Evolutionary conservation across 2,329 filamentous ascomycete species (phyloP).

Genomic region (Xylaria sp.): DNA sequence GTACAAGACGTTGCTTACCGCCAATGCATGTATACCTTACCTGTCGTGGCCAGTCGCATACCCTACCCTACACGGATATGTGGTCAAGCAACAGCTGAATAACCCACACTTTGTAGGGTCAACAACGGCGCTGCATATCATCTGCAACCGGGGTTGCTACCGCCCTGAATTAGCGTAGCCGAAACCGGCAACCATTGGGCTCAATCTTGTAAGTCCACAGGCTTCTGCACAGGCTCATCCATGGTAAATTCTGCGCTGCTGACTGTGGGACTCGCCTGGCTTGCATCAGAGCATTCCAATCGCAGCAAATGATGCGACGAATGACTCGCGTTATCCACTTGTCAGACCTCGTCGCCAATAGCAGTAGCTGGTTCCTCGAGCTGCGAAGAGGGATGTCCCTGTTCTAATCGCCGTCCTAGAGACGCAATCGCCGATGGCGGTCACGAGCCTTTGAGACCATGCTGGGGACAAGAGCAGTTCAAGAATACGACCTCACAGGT

Average conservation of each 20-base stretch:
- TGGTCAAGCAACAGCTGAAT: background rate
- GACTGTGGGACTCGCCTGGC: conserved; percentile 5
- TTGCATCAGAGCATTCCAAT: conserved; percentile 2
- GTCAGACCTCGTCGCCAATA: background rate
- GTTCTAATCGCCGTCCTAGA: background rate
- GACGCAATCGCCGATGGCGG: background rate
- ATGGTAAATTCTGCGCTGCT: background rate
- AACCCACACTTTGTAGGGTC: background rate
- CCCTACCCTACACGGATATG: background rate
- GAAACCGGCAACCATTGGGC: conserved; percentile 7
- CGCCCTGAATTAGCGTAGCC: background rate
- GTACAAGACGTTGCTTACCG: background rate
- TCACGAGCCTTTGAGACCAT: conserved; percentile 9
- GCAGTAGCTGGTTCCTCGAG: background rate
- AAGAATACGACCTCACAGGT: background rate
- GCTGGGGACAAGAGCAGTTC: conserved; percentile 2
- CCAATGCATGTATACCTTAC: conserved; percentile 2
- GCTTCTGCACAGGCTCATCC: background rate
- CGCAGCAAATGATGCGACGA: background rate
- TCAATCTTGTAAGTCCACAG: conserved; percentile 1
- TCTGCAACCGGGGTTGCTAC: background rate
- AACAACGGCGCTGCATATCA: conserved; percentile 11
- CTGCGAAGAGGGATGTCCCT: background rate
- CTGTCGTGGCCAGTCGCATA: background rate
- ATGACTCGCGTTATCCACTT: background rate